phyloP scores from a whole-genome alignment of 148 eudicot species.

The Limonium bicolor region DNA sequence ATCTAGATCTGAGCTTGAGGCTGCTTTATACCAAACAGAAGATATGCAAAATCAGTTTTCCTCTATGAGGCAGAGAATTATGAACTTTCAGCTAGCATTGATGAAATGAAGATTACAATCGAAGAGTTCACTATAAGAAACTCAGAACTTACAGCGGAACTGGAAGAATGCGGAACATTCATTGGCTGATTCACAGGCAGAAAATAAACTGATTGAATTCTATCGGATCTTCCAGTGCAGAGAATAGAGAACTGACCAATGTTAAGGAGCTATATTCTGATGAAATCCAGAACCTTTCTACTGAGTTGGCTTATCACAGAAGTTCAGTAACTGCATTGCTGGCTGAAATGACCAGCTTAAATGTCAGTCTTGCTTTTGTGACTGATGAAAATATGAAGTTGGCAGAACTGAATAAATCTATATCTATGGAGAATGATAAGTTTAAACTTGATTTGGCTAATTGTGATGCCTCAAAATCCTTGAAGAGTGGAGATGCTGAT shows the following conservation, averaged over 20 bases:
- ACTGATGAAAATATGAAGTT: constrained; percentile 20
- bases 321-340: constrained; percentile 20
- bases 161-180: constrained; percentile 29
- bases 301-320: constrained; percentile 26
- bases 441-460: constrained; percentile 24
- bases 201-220: constrained; percentile 36
- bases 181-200: constrained; percentile 32
- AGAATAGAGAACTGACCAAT: constrained; percentile 29
- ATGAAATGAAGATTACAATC: constrained; percentile 38
- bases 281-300: constrained; percentile 28
- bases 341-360: constrained; percentile 21
- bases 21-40: constrained; percentile 26
- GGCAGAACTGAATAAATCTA: constrained; percentile 24
- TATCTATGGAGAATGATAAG: constrained; percentile 19
- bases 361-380: constrained; percentile 16
- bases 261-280: constrained; percentile 17
- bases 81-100: constrained; percentile 25
- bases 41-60: constrained; percentile 33
- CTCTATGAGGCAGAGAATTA: constrained; percentile 27
- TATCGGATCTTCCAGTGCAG: constrained; percentile 25
- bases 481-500: constrained; percentile 8
- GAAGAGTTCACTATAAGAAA: constrained; percentile 26
- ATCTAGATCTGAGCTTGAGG: constrained; percentile 49
- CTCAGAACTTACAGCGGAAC: constrained; percentile 33
- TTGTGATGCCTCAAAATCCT: constrained; percentile 19